Conservation (phyloP, 768 basidiomycete genomes). For the Suillus plorans region DNA sequence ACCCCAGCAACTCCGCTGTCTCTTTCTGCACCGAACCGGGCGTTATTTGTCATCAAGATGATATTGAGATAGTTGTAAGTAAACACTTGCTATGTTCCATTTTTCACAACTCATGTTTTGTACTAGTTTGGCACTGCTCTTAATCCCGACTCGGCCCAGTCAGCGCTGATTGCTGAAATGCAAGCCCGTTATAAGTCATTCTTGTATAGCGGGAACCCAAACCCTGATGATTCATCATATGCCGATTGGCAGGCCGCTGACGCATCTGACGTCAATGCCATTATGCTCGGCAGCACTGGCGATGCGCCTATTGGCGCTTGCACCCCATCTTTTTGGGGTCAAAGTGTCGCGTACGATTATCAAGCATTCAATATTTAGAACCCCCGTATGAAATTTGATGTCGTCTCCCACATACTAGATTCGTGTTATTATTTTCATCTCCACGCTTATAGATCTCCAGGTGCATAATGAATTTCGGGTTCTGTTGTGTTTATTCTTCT, state of each 20-base stretch:
- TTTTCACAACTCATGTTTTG: constrained; percentile 7
- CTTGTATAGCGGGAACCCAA: constrained; percentile 61
- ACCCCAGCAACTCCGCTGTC: constrained; percentile 60
- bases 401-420: neutral
- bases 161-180: constrained; percentile 61
- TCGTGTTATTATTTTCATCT: neutral
- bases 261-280: constrained; percentile 50
- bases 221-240: constrained; percentile 43
- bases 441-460: neutral
- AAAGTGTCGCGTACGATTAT: constrained; percentile 65
- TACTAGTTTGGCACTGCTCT: constrained; percentile 52
- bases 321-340: constrained; percentile 67
- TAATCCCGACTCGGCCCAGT: constrained; percentile 55
- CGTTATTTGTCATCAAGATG: constrained; percentile 77
- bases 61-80: constrained; percentile 76
- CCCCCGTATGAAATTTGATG: neutral
- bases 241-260: constrained; percentile 55
- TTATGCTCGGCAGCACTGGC: constrained; percentile 61
- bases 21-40: constrained; percentile 57
- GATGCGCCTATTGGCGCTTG: constrained; percentile 57
- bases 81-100: neutral
- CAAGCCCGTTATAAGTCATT: constrained; percentile 70
- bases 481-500: neutral
- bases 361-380: constrained; percentile 52
- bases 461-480: neutral